Percentiles rank a stretch among this genome's conserved stretches.
phyloP scores from a whole-genome alignment of 1,139 yeast species.

The Suhomyces bolitotheri region DNA sequence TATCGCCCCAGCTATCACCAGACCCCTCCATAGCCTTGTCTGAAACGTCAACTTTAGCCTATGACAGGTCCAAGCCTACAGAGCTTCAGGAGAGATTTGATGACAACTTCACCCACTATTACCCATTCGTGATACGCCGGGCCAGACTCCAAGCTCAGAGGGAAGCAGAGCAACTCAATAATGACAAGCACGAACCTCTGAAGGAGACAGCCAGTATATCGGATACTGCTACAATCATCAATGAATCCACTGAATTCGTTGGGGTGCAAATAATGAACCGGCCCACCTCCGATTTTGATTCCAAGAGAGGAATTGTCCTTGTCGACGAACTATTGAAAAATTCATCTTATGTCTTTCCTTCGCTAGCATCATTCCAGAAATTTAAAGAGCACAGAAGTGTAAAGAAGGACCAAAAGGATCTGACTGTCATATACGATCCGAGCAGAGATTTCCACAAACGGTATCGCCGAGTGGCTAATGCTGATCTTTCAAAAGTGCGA shows the following conservation, averaged over 20 bases:
- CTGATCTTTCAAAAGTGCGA: slow-evolving; percentile 1
- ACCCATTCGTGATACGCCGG: slow-evolving; percentile 38
- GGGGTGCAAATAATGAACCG: slow-evolving; percentile 15
- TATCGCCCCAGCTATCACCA: slow-evolving; percentile 4
- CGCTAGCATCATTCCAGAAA: slow-evolving; percentile 29
- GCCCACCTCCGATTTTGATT: slow-evolving; percentile 20
- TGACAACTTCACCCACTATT: slow-evolving; percentile 40
- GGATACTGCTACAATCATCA: slow-evolving; percentile 29
- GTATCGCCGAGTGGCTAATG: slow-evolving; percentile 18
- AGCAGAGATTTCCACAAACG: slow-evolving; percentile 16
- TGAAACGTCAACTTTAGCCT: slow-evolving; percentile 24
- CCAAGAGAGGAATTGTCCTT: slow-evolving; percentile 33
- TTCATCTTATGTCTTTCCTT: slow-evolving; percentile 33
- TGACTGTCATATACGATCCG: slow-evolving; percentile 25
- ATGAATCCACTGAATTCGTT: slow-evolving; percentile 9
- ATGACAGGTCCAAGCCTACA: slow-evolving; percentile 20
- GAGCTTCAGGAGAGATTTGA: slow-evolving; percentile 38
- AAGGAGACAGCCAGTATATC: neutral
- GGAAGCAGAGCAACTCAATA: neutral
- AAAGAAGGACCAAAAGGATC: slow-evolving; percentile 27
- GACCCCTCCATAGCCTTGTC: slow-evolving; percentile 17
- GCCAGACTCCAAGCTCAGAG: slow-evolving; percentile 20
- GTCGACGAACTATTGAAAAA: slow-evolving; percentile 38
- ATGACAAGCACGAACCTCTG: no score
- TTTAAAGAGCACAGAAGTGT: slow-evolving; percentile 31